phyloP scores from a whole-genome alignment of 2,329 filamentous ascomycete genomes.

The Phoma herbarum region DNA sequence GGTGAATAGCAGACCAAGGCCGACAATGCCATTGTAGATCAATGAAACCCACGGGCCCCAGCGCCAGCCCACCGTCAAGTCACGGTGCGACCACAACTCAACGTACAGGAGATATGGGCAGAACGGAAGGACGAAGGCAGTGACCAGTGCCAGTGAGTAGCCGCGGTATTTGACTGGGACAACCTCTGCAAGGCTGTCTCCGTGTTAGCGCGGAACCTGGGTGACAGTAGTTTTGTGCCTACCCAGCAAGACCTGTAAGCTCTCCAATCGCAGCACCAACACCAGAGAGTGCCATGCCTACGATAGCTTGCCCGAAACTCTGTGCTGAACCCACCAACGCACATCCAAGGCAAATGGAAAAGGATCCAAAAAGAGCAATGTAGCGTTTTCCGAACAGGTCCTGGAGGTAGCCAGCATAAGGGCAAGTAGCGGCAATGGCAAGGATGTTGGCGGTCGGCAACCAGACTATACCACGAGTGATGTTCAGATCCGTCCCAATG shows the following conservation, averaged over 20 bases:
- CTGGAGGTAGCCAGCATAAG: constrained; percentile 49
- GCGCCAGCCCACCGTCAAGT: constrained; percentile 40
- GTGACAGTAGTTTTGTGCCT: constrained; percentile 4
- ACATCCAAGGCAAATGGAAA: constrained; percentile 44
- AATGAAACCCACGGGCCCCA: constrained; percentile 49
- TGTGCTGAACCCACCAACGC: constrained; percentile 42
- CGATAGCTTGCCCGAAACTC: constrained; percentile 45
- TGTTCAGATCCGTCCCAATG: constrained; percentile 40
- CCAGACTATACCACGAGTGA: constrained; percentile 40
- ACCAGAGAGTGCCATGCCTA: constrained; percentile 48
- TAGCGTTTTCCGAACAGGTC: constrained; percentile 50
- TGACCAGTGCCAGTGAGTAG: constrained; percentile 45
- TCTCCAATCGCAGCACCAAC: constrained; percentile 48
- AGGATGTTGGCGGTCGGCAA: constrained; percentile 48
- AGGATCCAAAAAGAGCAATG: constrained; percentile 45
- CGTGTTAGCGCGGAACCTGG: constrained; percentile 6
- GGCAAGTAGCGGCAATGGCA: constrained; percentile 46
- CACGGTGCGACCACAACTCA: constrained; percentile 41
- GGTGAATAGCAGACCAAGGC: constrained; percentile 40
- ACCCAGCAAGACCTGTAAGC: constrained; percentile 49
- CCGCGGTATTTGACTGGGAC: constrained; percentile 48
- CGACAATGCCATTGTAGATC: constrained; percentile 45
- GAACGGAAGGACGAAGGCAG: constrained; percentile 48
- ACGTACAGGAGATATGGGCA: constrained; percentile 46
- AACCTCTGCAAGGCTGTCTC: constrained; percentile 42